Evolutionary conservation across 805 yeast species (phyloP), one percentile per base, ranked within the genome.

Genomic region (Zygosaccharomyces bisporus): DNA sequence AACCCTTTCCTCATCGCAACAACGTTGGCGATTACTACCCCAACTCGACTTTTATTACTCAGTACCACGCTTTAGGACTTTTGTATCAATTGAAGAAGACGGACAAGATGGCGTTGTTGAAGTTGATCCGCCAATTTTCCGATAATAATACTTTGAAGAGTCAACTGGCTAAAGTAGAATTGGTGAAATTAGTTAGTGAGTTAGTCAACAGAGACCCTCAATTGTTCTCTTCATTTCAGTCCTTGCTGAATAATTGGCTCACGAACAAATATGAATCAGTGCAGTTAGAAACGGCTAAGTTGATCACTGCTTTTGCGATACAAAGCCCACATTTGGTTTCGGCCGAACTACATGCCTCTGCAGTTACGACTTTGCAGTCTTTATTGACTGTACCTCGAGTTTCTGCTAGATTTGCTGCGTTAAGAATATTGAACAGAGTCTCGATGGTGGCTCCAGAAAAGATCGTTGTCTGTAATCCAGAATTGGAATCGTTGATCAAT

Each of bases 51-150:
- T 81, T 76, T 66, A 83, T 87, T 74, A 77, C 95, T 47, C 98
- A 93, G 72, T 93, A 91, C 69, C 98, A 93, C 66, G 97, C 99
- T 2, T 73, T 93, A 54, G 97, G 96, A 18, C 75, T 93, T 56
- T 71, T 95, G 55, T 90, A 89, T 64, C 85, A 86, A 56, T 75
- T 93, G 66, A 80, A 95, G 64, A 83, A 83, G 58, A 95, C 85
- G 64, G 99, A 93, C 63, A 83, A 85, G 56, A 88, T 93, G 91
- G 95, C 97, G 2, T 72, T 93, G 57, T 77, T 87, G 76, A 91
- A 91, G 67, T 73, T 93, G 72, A 83, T 90, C 57, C 87, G 89
- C 57, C 86, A 87, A 48, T 79, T 86, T 57, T 67, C 77, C 25
- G 73, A 72, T 33, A 81, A 78, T 45, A 77, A 77, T 37, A 71